Evolutionary conservation across 1,284 basidiomycete genomes (phyloP), one percentile per base, ranked within the genome.

Genomic region (Trichosporon sp.): DNA sequence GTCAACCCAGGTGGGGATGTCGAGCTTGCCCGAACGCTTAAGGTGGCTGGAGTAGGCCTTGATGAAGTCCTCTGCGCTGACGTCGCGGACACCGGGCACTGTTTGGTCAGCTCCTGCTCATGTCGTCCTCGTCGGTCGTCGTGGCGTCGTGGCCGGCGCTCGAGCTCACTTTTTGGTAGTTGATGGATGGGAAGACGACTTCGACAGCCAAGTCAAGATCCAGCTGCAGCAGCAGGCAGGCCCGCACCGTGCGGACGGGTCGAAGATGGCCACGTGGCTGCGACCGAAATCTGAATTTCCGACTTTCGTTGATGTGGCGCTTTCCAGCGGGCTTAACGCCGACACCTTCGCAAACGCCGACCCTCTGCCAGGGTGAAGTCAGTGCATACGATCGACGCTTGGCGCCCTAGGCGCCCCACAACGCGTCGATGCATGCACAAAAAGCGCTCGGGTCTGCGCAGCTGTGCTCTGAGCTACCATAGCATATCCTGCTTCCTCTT

Each of bases 1-100:
- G 83, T 99, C 95, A 68, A 94, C 95, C 96, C 96, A 99, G 82
- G 88, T 90, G 75, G 95, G 95, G 72, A 99, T 92, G 85, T 99
- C 95, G 72, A 97, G 89, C 62, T 84, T 78, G 23, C 88, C 86
- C 27, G 98, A 84, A 27, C 87, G 85, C 40, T 82, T 80, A 16
- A 90, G 83, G 79, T 92, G 98, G 10, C 86, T 83, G 52, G 91
- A 91, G 74, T 91, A 89, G 23, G 90, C 90, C 68, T 93, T 83
- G 74, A 99, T 89, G 70, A 96, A 87, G 64, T 81, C 78, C 57
- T 86, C 83, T 10, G 95, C 75, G 69, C 77, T 79, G 70, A 54
- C 49, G 49, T 54, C 49, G 49, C 49, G 49, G 14, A 54, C 49
- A 54, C 49, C 49, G 49, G 49, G 49, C 49, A 54, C 49, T 54